phyloP scores from a whole-genome alignment of 768 basidiomycete species.

The Calocera cornea region DNA sequence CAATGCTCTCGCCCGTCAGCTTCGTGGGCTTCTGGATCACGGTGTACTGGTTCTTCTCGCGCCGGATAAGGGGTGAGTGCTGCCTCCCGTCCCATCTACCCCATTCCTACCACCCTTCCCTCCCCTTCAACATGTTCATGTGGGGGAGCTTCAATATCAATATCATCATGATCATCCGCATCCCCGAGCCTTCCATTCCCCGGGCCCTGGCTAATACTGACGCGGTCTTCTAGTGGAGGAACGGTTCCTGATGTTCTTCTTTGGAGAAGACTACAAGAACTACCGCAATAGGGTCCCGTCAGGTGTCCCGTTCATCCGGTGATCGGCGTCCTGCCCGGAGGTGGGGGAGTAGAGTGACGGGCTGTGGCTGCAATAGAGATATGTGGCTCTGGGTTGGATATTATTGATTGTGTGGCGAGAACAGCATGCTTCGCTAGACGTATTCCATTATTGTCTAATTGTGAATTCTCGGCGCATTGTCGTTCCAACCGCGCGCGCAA shows the following conservation, averaged over 20 bases:
- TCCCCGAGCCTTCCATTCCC: not conserved
- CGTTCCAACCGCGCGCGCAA: too few species aligned
- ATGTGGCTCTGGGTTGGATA: too few species aligned
- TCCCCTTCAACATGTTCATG: too few species aligned
- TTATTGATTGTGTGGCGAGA: too few species aligned
- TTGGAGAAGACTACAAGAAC: conserved; percentile 69
- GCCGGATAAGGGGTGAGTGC: conserved; percentile 61
- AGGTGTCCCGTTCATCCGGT: conserved; percentile 74
- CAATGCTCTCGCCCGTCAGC: conserved; percentile 73
- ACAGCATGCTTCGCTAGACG: too few species aligned
- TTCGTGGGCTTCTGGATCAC: conserved; percentile 51
- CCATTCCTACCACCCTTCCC: not conserved
- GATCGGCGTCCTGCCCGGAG: conserved; percentile 9
- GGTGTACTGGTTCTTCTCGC: conserved; percentile 78
- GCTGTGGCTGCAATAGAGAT: too few species aligned
- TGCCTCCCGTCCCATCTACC: not conserved
- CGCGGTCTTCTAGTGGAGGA: conserved; percentile 55
- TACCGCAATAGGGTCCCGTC: conserved; percentile 74
- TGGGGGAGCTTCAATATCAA: too few species aligned
- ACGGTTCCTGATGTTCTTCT: conserved; percentile 62
- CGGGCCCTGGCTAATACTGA: not conserved
- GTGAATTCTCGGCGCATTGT: too few species aligned
- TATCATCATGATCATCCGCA: not conserved
- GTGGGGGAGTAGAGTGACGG: too few species aligned
- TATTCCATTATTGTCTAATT: not conserved